Base-by-base conservation (phyloP, 306 rosid species). In the Fragaria nilgerrensis region DNA sequence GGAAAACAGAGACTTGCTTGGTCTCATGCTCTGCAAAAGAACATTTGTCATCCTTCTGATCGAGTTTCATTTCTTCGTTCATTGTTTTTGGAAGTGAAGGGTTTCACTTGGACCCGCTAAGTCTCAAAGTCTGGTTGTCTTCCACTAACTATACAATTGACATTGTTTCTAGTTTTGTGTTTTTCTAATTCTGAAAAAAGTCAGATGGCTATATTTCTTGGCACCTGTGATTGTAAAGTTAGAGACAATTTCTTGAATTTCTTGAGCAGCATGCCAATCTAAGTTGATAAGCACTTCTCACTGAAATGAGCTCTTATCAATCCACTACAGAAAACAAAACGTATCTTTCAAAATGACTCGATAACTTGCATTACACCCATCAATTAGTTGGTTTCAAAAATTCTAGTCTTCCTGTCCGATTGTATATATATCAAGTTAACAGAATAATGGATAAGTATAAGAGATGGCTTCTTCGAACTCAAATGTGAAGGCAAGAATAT, bases 51-150 rank as follows among this genome's bases (percentile, higher is more conserved):
- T 58, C 34, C 34, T 2, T 29, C 12, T 50, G 7, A n/a, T n/a
- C n/a, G n/a, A 27, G 74, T 29, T 44, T 61, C 7, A 61, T n/a
- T n/a, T n/a, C 63, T 74, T 72, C 0, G 19, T 47, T 45, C 11
- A 37, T 32, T 56, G 23, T 56, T 56, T 19, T 56, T 56, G 63
- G 62, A 55, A 55, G 56, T 50, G 22, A 50, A 50, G 56, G 49
- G 73, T 45, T 41, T 68, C 4, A 68, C 50, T 74, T 75, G 83
- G 83, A 72, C 81, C 78, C 83, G 75, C 58, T 66, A 69, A 14
- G 52, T 47, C 52, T 12, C 52, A 44, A 44, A 10, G 11, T 79
- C 65, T 29, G 86, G 84, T 56, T 47, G 79, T 72, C 81, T 27
- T 47, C 83, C 81, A 76, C 61, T 37, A 37, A 4, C 50, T 14